phyloP scores from a whole-genome alignment of 805 yeast genomes.

The Candida endomychidarum region DNA sequence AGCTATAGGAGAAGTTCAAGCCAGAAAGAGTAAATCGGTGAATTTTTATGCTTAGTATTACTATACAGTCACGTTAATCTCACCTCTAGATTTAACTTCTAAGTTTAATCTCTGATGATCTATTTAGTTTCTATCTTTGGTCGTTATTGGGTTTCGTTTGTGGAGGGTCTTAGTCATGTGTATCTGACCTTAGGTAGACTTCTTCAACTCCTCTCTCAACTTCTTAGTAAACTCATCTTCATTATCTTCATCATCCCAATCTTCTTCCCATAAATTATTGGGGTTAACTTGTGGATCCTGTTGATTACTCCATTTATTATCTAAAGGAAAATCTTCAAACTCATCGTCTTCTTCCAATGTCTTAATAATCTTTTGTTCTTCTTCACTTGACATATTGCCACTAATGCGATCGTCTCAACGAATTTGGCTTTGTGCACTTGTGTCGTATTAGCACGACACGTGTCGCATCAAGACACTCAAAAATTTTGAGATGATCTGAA shows the following conservation, averaged over 20 bases:
- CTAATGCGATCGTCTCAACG: background rate
- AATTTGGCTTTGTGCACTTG: too few species aligned
- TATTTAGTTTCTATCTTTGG: too few species aligned
- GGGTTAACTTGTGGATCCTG: conserved; percentile 52
- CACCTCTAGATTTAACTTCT: too few species aligned
- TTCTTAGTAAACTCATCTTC: conserved; percentile 83
- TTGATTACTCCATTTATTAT: conserved; percentile 68
- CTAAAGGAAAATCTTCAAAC: conserved; percentile 94
- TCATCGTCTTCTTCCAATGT: conserved; percentile 95
- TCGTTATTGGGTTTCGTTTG: too few species aligned
- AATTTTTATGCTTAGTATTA: conserved; percentile 81
- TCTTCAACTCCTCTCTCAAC: conserved; percentile 58
- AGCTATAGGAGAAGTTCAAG: conserved; percentile 97
- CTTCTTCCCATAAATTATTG: conserved; percentile 87
- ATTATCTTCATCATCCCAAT: conserved; percentile 95
- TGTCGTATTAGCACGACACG: background rate
- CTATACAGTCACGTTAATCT: conserved; percentile 2
- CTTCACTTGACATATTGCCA: conserved; percentile 9
- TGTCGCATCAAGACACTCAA: conserved; percentile 1
- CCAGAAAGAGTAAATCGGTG: conserved; percentile 91
- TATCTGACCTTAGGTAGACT: too few species aligned
- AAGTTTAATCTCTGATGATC: too few species aligned
- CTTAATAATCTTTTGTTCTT: conserved; percentile 49
- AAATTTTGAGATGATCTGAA: conserved; percentile 3
- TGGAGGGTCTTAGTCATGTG: too few species aligned